Base-by-base conservation (phyloP, 345 rosid species). In the Euphorbia peplus region DNA sequence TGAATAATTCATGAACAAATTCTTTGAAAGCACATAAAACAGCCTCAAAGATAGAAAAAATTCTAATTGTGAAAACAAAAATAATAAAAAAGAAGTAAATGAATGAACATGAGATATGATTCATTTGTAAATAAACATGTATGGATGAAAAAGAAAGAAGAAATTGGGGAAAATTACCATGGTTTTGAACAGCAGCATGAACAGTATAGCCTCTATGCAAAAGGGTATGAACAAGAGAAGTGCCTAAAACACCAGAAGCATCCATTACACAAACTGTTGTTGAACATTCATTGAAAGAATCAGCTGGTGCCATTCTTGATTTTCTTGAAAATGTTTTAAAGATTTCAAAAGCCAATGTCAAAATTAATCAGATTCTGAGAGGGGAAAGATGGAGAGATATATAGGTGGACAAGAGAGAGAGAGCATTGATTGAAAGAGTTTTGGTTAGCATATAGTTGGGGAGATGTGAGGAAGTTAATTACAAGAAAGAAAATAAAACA, bases 211-310 rank as follows among this genome's bases (percentile, higher is more conserved):
- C 89, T 54, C 84, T 75, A 0, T 51, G 71, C 68, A 85, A 74
- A 64, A 87, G 82, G 24, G 76, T 78, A 22, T 68, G 70, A 18
- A 85, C 84, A 21, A 87, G 76, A 71, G 75, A 18, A 32, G 80
- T 81, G 67, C 89, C 91, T 5, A 87, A 80, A 57, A 26, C 66
- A 66, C 91, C 83, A 0, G 89, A 85, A 42, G 91, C 89, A 42
- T 85, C 89, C 89, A 85, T 85, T 59, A 87, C 91, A 60, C 91
- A 87, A 11, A 82, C 86, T 0, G 81, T 69, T 63, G 71, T 68
- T 0, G 75, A 67, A 15, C 53, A 44, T 3, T 53, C 66, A 39
- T 51, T 9, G 47, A 70, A 50, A 41, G 74, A 54, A 63, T 75
- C 35, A 70, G 84, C 74, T 6, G 87, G 79, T 1, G 85, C 87